Evolutionary conservation across 2,329 filamentous ascomycete genomes (phyloP).

Genomic region (Tolypocladium sp.): DNA sequence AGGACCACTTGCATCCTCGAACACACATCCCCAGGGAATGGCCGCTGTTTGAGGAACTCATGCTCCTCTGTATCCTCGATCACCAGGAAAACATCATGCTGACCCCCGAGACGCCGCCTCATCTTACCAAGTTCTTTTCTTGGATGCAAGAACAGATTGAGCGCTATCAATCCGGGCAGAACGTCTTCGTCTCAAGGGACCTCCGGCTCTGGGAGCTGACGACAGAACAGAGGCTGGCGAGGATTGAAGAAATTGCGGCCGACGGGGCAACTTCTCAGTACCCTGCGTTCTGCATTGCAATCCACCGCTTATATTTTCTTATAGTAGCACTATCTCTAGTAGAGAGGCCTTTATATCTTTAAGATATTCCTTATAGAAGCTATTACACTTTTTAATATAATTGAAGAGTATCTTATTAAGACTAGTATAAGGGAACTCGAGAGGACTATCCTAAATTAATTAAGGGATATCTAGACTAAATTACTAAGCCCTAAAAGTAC

Average conservation of each 20-base stretch:
- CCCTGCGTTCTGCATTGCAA: background rate
- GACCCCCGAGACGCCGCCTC: background rate
- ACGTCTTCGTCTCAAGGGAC: constrained; percentile 1
- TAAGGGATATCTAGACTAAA: no score
- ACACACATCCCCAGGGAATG: constrained; percentile 4
- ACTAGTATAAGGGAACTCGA: no score
- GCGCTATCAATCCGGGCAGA: background rate
- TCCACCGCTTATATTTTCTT: constrained; percentile 3
- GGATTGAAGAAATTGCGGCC: background rate
- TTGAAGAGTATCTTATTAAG: no score
- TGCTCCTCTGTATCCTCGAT: constrained; percentile 9
- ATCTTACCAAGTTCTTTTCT: constrained; percentile 8
- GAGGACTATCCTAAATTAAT: no score
- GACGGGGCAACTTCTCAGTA: background rate
- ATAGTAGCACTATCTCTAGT: no score
- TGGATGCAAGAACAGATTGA: constrained; percentile 3
- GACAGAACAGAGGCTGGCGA: background rate
- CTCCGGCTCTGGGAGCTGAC: background rate
- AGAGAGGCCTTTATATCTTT: no score
- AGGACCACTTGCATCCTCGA: constrained; percentile 12
- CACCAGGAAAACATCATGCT: constrained; percentile 1
- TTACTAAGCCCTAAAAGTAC: no score
- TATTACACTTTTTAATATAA: no score
- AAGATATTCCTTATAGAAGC: no score
- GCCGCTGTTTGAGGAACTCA: constrained; percentile 17